Percentiles rank a stretch among this genome's conserved stretches.
Conservation (phyloP, 129 eudicot species). For the Deinandra increscens region DNA sequence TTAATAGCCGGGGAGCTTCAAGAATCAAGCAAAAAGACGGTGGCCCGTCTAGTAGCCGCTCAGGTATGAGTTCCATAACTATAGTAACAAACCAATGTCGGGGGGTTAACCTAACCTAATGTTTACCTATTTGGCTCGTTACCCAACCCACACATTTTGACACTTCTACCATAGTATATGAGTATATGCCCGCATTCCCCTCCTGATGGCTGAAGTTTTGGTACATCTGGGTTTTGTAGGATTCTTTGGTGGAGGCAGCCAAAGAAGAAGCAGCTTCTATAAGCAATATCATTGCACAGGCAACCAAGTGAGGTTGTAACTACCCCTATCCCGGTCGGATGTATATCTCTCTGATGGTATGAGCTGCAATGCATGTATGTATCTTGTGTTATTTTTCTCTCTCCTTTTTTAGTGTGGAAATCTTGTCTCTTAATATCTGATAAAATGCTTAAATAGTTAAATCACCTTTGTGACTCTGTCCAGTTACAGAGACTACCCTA, state of each 20-base stretch:
- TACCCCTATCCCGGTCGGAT: not conserved
- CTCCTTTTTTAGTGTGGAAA: slow-evolving; percentile 2
- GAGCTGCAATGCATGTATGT: slow-evolving; percentile 13
- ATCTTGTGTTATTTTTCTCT: not conserved
- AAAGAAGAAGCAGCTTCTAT: slow-evolving; percentile 82
- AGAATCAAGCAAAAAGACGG: slow-evolving; percentile 93
- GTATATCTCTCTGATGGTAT: not conserved
- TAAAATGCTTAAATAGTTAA: slow-evolving; percentile 8
- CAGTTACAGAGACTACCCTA: slow-evolving; percentile 2
- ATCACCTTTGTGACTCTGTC: slow-evolving; percentile 9
- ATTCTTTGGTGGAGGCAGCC: slow-evolving; percentile 86
- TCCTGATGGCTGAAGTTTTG: slow-evolving; percentile 15
- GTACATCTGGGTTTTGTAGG: slow-evolving; percentile 41
- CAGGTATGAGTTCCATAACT: no score
- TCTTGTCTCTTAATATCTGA: slow-evolving; percentile 7
- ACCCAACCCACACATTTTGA: not conserved
- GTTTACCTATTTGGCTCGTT: not conserved
- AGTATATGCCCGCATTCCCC: not conserved
- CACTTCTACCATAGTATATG: not conserved
- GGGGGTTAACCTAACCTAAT: not conserved
- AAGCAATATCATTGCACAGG: slow-evolving; percentile 90
- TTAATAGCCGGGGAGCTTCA: slow-evolving; percentile 96
- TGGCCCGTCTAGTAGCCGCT: slow-evolving; percentile 77
- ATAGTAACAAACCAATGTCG: not conserved
- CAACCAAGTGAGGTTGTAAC: slow-evolving; percentile 55